Evolutionary conservation across 768 basidiomycete genomes (phyloP).

Genomic region (Leccinellum rugosiceps): DNA sequence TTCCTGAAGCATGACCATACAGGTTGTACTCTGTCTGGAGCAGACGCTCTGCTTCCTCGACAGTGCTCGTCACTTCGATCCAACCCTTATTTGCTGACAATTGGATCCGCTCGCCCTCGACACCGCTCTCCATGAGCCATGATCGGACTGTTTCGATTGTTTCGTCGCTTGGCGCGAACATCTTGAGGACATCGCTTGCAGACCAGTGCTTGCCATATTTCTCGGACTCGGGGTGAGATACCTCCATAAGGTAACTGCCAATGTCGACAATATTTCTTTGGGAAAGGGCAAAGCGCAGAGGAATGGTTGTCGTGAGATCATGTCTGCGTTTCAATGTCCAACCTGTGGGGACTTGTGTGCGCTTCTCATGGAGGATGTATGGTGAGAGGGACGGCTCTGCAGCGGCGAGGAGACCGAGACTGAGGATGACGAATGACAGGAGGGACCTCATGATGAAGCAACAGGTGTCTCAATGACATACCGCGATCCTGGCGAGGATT

Average conservation of each 20-base stretch:
- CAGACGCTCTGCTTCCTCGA: slow-evolving; percentile 33
- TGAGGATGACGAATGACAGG: slow-evolving; percentile 12
- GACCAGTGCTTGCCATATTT: slow-evolving; percentile 35
- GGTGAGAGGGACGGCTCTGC: slow-evolving; percentile 17
- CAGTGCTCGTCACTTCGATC: slow-evolving; percentile 28
- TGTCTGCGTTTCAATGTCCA: slow-evolving; percentile 41
- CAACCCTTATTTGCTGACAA: slow-evolving; percentile 22
- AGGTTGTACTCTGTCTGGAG: slow-evolving; percentile 33
- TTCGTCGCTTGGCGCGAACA: slow-evolving; percentile 29
- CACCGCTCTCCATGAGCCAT: slow-evolving; percentile 29
- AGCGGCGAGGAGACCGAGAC: slow-evolving; percentile 17
- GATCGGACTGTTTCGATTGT: slow-evolving; percentile 23
- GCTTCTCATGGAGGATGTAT: slow-evolving; percentile 39
- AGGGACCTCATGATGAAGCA: slow-evolving; percentile 15
- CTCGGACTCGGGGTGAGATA: slow-evolving; percentile 33
- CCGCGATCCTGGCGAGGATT: not conserved
- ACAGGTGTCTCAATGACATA: not conserved
- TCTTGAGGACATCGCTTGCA: slow-evolving; percentile 21
- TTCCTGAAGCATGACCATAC: slow-evolving; percentile 28
- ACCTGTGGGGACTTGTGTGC: slow-evolving; percentile 29
- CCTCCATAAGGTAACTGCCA: slow-evolving; percentile 28
- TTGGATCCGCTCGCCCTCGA: slow-evolving; percentile 22
- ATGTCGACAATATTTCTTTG: slow-evolving; percentile 31
- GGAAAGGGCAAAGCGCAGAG: slow-evolving; percentile 31
- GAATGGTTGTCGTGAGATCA: slow-evolving; percentile 26